Base-by-base conservation (phyloP, 352 stramenopile genomes). In the Discostella stelligera region DNA sequence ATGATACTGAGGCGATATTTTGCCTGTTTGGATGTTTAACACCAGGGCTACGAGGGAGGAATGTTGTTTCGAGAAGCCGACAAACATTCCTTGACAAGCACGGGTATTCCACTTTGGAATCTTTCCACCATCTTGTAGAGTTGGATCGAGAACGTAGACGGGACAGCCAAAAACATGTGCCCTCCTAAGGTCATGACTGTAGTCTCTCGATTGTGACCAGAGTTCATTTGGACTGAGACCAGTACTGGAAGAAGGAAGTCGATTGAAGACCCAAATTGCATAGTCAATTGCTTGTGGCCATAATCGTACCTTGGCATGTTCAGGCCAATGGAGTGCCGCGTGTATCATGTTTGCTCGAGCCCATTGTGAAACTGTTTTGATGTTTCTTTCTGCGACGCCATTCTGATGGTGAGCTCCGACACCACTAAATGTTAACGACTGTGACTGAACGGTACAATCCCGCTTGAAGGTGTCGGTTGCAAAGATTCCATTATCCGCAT, bases 261-360 rank as follows among this genome's bases (percentile, higher is more conserved):
- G 16, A 58, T 88, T 88, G 32, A 41, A 77, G 0, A 85, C 9
- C 56, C 74, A 74, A n/a, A 58, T 50, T 0, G 73, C 72, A 55
- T 88, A 64, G 14, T 81, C 41, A 16, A 86, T 61, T 0, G 77
- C 72, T 50, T 85, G 74, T 10, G 81, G 73, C 82, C 82, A 88
- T 1, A 86, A 63, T 30, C 63, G 30, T 6, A 65, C 0, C 23
- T 73, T 44, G 4, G 46, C 63, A 9, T 37, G 0, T 16, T 66
- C 21, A 9, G 82, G 74, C 77, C 74, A 88, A 46, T 77, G 71
- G 2, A 82, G 32, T 0, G 49, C n/a, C 16, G 50, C 21, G 41
- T 88, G 82, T 14, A 84, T 10, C 11, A 88, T 39, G 48, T 84
- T 74, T 0, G 74, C 54, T 16, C 71, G 14, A 0, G 74, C 69